These are phyloP conservation scores for Nemania sp. DNA, from an alignment of 2,329 filamentous ascomycete species.

Conservation along the genomic window DNA sequence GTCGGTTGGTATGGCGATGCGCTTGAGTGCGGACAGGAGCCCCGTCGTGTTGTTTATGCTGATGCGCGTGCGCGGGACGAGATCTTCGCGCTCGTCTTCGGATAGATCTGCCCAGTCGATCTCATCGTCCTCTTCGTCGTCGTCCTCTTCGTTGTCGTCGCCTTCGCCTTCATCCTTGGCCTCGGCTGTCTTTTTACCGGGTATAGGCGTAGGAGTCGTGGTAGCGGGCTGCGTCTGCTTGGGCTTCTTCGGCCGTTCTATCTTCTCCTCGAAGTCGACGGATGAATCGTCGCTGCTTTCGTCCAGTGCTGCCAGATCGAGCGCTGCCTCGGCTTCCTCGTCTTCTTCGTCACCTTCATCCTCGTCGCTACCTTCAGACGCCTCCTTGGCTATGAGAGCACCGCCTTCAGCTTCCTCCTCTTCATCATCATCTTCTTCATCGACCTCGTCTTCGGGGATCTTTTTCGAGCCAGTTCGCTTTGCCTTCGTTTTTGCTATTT, in stretches of 20 bases:
- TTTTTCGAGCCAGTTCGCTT: constrained; percentile 27
- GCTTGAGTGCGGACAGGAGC: constrained; percentile 76
- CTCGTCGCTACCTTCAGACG: constrained; percentile 34
- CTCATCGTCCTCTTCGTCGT: constrained; percentile 77
- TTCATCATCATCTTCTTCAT: constrained; percentile 23
- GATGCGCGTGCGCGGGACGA: constrained; percentile 25
- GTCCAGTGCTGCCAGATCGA: constrained; percentile 57
- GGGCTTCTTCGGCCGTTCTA: constrained; percentile 54
- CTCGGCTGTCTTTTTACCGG: constrained; percentile 36
- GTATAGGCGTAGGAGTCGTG: constrained; percentile 45
- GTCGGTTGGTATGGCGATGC: constrained; percentile 71
- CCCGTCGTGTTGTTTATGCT: constrained; percentile 97
- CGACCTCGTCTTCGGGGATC: constrained; percentile 20
- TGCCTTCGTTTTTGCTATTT: constrained; percentile 29
- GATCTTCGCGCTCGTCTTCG: constrained; percentile 66
- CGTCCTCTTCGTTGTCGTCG: constrained; percentile 57
- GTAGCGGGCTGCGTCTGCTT: constrained; percentile 41
- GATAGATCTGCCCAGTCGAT: constrained; percentile 83
- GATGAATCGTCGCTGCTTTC: constrained; percentile 70
- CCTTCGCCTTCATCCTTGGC: constrained; percentile 45
- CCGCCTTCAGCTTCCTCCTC: constrained; percentile 28
- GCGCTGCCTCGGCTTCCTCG: constrained; percentile 36
- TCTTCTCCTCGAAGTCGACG: constrained; percentile 75
- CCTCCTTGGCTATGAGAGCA: constrained; percentile 33
- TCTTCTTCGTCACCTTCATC: constrained; percentile 33